Conservation (phyloP, 2,329 filamentous ascomycete species). For the Erysiphe pisi region DNA sequence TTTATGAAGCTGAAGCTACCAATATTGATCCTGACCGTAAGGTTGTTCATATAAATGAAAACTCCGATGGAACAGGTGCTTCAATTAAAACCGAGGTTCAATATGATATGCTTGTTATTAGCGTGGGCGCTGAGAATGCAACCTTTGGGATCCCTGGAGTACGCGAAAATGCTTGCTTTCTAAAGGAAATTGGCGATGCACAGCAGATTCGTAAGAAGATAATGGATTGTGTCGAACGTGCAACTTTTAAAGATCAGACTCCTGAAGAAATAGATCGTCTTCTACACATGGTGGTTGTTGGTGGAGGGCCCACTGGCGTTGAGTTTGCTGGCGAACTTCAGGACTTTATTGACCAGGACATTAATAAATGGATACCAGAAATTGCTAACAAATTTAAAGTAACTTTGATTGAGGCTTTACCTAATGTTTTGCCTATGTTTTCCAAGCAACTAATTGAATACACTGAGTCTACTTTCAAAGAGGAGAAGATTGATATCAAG, state of each 20-base stretch:
- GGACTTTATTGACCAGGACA: conserved; percentile 97
- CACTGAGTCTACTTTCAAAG: conserved; percentile 97
- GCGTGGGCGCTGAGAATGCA: conserved; percentile 94
- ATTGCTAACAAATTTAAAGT: conserved; percentile 94
- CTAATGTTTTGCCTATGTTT: conserved; percentile 95
- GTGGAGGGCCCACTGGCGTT: conserved; percentile 90
- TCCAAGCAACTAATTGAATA: conserved; percentile 99
- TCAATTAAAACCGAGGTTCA: conserved; percentile 75
- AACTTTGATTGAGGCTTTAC: conserved; percentile 91
- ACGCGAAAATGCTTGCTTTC: conserved; percentile 87
- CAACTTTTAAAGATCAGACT: conserved; percentile 92
- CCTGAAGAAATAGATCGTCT: conserved; percentile 82
- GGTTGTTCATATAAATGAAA: conserved; percentile 79
- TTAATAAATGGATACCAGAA: conserved; percentile 95
- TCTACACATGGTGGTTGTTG: conserved; percentile 93
- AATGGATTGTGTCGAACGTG: conserved; percentile 99
- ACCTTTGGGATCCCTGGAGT: conserved; percentile 98
- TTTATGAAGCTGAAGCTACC: conserved; percentile 94
- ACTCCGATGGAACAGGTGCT: conserved; percentile 82
- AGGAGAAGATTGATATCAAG: conserved; percentile 94
- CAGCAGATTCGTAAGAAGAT: conserved; percentile 96
- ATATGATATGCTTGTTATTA: conserved; percentile 97
- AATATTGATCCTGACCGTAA: conserved; percentile 90
- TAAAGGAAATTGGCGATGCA: conserved; percentile 96
- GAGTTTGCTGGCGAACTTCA: conserved; percentile 98